A percentile compares a stretch with the other conserved stretches of the same genome.
phyloP scores from a whole-genome alignment of 192 early-diverging fungal genomes.

The Backusella macrospora region DNA sequence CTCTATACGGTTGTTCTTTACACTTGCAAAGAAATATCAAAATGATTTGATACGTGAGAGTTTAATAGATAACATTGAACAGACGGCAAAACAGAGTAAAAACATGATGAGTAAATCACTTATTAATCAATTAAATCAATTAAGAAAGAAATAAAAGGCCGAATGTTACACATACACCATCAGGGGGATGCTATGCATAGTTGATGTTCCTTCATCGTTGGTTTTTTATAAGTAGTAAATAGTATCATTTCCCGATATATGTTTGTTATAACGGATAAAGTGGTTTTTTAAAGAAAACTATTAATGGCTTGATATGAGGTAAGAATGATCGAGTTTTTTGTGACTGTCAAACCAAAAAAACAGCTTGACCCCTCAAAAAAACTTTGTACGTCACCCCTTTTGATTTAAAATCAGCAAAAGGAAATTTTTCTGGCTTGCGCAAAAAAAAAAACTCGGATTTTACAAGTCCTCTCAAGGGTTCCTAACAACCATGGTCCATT shows the following conservation, averaged over 20 bases:
- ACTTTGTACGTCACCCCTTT: not conserved
- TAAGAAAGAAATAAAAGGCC: not conserved
- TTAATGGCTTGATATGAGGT: no score
- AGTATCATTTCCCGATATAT: no score
- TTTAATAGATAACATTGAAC: not conserved
- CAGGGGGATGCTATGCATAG: no score
- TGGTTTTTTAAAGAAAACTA: no score
- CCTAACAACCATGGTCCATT: slow-evolving; percentile 14
- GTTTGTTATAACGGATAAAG: no score
- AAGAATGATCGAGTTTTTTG: not conserved
- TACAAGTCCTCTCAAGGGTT: not conserved
- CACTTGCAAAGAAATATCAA: not conserved
- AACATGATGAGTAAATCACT: not conserved
- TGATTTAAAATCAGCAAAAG: not conserved
- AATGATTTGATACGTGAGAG: not conserved
- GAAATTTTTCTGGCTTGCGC: not conserved
- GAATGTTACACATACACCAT: no score
- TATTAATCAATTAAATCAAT: not conserved
- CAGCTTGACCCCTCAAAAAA: not conserved
- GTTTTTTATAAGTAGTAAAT: no score
- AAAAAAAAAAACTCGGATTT: not conserved
- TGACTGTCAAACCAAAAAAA: not conserved
- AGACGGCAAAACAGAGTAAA: not conserved
- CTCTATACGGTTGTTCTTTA: not conserved
- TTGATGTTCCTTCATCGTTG: no score